phyloP scores from a whole-genome alignment of 805 yeast species.

The Saccharomycopsis selenospora region DNA sequence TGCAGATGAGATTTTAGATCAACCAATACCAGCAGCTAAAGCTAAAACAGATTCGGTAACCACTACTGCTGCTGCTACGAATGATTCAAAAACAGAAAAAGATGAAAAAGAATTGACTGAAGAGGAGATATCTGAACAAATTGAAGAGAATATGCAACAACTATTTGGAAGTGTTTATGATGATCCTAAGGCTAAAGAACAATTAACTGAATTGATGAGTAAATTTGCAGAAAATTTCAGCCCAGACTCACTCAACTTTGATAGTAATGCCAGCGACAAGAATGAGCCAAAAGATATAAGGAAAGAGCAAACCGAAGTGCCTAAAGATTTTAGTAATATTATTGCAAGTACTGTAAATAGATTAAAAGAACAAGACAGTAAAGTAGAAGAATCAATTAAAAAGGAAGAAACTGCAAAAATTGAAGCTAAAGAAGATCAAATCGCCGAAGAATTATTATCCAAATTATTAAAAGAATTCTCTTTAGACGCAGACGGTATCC shows the following conservation, averaged over 20 bases:
- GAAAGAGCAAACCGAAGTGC: constrained; percentile 25
- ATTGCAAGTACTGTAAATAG: constrained; percentile 76
- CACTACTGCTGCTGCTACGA: not conserved
- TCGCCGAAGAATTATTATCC: constrained; percentile 52
- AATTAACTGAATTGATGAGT: constrained; percentile 12
- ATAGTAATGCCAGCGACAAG: not conserved
- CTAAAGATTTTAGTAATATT: constrained; percentile 54
- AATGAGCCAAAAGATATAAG: constrained; percentile 25
- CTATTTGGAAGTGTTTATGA: constrained; percentile 15
- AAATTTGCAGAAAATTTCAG: constrained; percentile 25
- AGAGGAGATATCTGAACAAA: constrained; percentile 28
- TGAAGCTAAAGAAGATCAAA: constrained; percentile 24
- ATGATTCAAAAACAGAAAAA: constrained; percentile 8
- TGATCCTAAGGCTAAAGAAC: constrained; percentile 14
- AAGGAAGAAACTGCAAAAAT: constrained; percentile 39
- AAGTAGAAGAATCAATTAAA: constrained; percentile 53
- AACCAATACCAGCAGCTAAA: constrained; percentile 28
- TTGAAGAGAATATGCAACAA: constrained; percentile 25
- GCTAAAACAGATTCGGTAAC: constrained; percentile 12
- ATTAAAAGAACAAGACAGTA: constrained; percentile 66
- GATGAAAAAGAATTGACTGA: constrained; percentile 31
- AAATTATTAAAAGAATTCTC: constrained; percentile 39
- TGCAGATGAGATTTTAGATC: constrained; percentile 58
- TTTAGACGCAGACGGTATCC: constrained; percentile 25
- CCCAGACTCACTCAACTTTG: constrained; percentile 23